Evolutionary conservation across 192 early-diverging fungal genomes (phyloP).

Genomic region (Coemansia sp.): DNA sequence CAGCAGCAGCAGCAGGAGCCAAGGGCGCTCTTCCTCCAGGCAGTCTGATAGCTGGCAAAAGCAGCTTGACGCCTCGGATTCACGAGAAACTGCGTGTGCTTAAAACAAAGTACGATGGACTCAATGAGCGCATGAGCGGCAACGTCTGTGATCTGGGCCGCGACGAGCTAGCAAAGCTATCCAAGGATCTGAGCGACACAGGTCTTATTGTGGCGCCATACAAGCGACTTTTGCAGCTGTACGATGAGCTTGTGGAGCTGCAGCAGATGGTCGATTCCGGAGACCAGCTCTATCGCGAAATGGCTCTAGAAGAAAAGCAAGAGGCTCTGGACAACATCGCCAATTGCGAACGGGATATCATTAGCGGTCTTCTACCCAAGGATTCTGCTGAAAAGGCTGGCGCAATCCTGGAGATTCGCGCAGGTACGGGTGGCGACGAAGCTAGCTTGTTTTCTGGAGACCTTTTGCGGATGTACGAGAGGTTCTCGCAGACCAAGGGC

Average conservation of each 20-base stretch:
- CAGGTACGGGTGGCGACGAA: slow-evolving; percentile 80
- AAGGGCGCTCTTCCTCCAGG: slow-evolving; percentile 16
- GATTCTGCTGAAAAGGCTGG: slow-evolving; percentile 68
- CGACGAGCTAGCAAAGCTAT: slow-evolving; percentile 47
- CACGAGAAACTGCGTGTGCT: slow-evolving; percentile 38
- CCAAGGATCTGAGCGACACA: slow-evolving; percentile 48
- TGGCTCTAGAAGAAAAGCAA: slow-evolving; percentile 66
- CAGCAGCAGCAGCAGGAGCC: slow-evolving; percentile 1
- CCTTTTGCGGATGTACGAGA: slow-evolving; percentile 74
- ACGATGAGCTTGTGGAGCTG: slow-evolving; percentile 42
- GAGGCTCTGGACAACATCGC: slow-evolving; percentile 39
- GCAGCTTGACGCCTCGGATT: slow-evolving; percentile 42
- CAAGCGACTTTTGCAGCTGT: slow-evolving; percentile 27
- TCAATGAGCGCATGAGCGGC: slow-evolving; percentile 37
- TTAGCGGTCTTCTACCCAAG: slow-evolving; percentile 62
- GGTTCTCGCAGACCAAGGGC: slow-evolving; percentile 58
- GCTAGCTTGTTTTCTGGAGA: slow-evolving; percentile 72
- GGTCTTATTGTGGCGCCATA: slow-evolving; percentile 30
- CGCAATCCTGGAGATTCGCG: slow-evolving; percentile 73
- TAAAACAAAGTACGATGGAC: slow-evolving; percentile 15
- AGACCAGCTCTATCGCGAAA: slow-evolving; percentile 38
- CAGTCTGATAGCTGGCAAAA: slow-evolving; percentile 45
- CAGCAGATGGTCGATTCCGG: slow-evolving; percentile 45
- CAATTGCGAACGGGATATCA: slow-evolving; percentile 57
- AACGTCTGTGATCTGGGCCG: slow-evolving; percentile 27